Conservation (phyloP, 768 basidiomycete genomes). For the Botryobasidium botryosum region DNA sequence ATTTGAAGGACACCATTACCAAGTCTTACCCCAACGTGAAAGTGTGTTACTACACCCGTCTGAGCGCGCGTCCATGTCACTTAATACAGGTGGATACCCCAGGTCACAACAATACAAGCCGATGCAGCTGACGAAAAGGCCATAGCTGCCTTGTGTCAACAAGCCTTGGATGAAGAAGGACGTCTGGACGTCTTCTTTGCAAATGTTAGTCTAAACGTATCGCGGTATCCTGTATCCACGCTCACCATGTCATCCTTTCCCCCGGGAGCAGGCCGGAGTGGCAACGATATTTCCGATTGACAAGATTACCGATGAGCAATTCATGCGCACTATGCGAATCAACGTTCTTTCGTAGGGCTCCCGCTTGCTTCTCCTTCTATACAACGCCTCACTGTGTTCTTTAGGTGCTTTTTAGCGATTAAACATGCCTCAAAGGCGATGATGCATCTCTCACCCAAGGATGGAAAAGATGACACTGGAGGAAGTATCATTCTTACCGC, state of each 20-base stretch:
- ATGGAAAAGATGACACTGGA: neutral
- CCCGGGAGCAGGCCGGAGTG: conserved; percentile 43
- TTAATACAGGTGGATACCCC: neutral
- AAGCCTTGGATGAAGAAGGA: conserved; percentile 64
- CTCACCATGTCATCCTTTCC: neutral
- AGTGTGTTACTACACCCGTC: conserved; percentile 25
- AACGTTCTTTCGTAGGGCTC: conserved; percentile 44
- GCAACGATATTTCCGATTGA: conserved; percentile 29
- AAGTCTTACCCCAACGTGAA: conserved; percentile 60
- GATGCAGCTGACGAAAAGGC: conserved; percentile 70
- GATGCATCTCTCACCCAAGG: conserved; percentile 26
- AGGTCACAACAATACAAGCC: conserved; percentile 64
- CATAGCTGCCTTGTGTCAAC: conserved; percentile 50
- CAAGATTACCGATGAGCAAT: conserved; percentile 42
- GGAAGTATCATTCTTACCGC: conserved; percentile 13
- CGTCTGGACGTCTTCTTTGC: conserved; percentile 89
- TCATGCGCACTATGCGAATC: conserved; percentile 61
- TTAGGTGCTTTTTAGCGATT: conserved; percentile 74
- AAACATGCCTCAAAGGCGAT: conserved; percentile 78
- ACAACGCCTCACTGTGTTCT: neutral
- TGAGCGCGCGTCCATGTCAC: neutral
- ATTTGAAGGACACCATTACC: conserved; percentile 52
- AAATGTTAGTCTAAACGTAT: conserved; percentile 38
- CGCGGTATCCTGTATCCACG: neutral
- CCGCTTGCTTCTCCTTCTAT: conserved; percentile 1